phyloP scores from a whole-genome alignment of 2,329 filamentous ascomycete species.

The Escovopsis sp. region DNA sequence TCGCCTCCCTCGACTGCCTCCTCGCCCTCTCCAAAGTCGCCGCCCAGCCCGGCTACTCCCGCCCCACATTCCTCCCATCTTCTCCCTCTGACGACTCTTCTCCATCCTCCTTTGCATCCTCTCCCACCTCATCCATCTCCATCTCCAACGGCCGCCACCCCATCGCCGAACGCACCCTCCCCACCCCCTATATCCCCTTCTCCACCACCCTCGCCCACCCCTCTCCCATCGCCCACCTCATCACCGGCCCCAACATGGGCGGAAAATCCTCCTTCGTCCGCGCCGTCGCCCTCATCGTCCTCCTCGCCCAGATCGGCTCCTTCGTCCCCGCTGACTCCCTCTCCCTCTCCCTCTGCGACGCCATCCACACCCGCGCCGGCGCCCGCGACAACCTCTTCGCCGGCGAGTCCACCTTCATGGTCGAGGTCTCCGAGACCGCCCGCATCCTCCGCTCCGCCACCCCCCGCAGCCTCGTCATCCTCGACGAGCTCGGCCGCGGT shows the following conservation, averaged over 20 bases:
- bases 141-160: constrained; percentile 61
- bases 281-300: constrained; percentile 75
- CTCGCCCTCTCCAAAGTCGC: constrained; percentile 76
- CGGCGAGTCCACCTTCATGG: constrained; percentile 94
- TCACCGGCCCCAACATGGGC: constrained; percentile 98
- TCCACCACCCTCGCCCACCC: constrained; percentile 56
- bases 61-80: constrained; percentile 50
- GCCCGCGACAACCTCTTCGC: constrained; percentile 93
- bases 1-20: constrained; percentile 80
- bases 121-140: constrained; percentile 47
- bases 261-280: constrained; percentile 97
- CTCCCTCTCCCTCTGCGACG: constrained; percentile 68
- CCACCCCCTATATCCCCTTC: constrained; percentile 84
- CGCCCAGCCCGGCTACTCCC: constrained; percentile 71
- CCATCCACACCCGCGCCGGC: constrained; percentile 89
- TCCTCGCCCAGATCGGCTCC: constrained; percentile 89
- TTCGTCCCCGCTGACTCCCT: constrained; percentile 74
- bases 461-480: constrained; percentile 68
- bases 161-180: constrained; percentile 83
- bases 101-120: constrained; percentile 37
- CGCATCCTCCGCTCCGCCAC: constrained; percentile 84
- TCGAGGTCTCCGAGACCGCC: constrained; percentile 84
- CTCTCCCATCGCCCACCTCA: constrained; percentile 57
- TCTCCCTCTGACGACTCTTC: constrained; percentile 46
- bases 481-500: constrained; percentile 87